These are phyloP conservation scores for Amorphotheca resinae DNA, from an alignment of 495 filamentous ascomycete species.

Conservation along the genomic window DNA sequence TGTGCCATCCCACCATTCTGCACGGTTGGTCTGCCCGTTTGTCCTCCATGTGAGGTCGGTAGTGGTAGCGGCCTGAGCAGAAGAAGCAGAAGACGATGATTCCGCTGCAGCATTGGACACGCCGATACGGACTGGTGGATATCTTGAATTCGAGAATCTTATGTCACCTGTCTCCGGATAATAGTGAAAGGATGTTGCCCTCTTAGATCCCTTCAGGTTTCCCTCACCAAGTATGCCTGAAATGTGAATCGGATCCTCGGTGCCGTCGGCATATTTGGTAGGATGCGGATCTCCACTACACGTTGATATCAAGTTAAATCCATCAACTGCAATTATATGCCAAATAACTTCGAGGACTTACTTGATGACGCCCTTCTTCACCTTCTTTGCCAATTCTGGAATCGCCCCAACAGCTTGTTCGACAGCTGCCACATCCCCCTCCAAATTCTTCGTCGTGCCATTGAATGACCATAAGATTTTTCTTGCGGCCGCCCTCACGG, in stretches of 20 bases:
- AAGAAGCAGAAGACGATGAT: neutral
- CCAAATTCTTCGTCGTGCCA: neutral
- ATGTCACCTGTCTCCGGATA: slow-evolving; percentile 4
- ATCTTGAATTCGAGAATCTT: slow-evolving; percentile 3
- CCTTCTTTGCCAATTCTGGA: neutral
- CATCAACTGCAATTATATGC: too few relatives aligned
- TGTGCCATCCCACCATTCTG: neutral
- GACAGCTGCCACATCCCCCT: neutral
- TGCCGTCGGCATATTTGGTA: slow-evolving; percentile 1
- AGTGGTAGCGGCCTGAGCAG: neutral
- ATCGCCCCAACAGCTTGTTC: neutral
- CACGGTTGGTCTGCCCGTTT: neutral
- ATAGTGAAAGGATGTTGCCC: slow-evolving; percentile 7
- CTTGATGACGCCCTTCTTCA: neutral
- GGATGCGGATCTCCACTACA: slow-evolving; percentile 7
- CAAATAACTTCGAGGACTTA: too few relatives aligned
- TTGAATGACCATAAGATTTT: neutral
- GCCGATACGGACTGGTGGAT: neutral
- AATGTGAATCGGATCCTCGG: slow-evolving; percentile 5
- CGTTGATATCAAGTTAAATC: too few relatives aligned
- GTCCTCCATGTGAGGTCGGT: neutral
- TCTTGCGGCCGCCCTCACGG: neutral
- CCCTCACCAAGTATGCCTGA: slow-evolving; percentile 4
- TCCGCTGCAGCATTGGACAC: neutral
- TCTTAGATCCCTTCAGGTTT: slow-evolving; percentile 5